Percentiles rank a stretch among this genome's conserved stretches.
Conservation (phyloP, 768 basidiomycete species). For the Auriscalpium microsporum region DNA sequence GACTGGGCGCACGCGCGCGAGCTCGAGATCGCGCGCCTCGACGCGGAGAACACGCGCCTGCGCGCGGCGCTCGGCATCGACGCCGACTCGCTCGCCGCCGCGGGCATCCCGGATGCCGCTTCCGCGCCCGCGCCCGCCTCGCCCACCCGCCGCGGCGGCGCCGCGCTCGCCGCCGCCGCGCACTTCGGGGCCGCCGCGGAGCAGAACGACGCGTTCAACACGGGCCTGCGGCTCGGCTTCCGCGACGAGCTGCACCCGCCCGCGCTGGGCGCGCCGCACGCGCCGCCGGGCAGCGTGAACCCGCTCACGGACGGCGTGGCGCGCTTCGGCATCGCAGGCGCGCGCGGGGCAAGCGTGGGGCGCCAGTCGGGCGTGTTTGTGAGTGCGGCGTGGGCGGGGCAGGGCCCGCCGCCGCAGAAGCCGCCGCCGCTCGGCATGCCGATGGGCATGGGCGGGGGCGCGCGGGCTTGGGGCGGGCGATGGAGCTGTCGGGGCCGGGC, state of each 20-base stretch:
- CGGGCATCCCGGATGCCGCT: conserved; percentile 40
- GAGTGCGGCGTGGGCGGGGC: conserved; percentile 14
- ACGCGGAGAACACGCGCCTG: conserved; percentile 75
- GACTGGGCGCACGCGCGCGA: conserved; percentile 92
- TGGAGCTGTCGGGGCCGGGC: conserved; percentile 11
- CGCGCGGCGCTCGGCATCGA: conserved; percentile 73
- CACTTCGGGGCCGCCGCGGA: neutral
- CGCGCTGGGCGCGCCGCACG: neutral
- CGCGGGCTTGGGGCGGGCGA: conserved; percentile 1
- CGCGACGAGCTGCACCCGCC: too few relatives aligned
- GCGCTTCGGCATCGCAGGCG: too few relatives aligned
- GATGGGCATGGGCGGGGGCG: conserved; percentile 4
- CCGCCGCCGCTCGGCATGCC: conserved; percentile 14
- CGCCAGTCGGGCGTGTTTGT: conserved; percentile 7
- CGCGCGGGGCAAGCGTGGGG: too few relatives aligned
- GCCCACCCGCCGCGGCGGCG: conserved; percentile 13
- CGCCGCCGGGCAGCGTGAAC: too few relatives aligned
- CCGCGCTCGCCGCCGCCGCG: conserved; percentile 7
- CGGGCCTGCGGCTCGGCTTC: too few relatives aligned
- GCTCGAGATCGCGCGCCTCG: conserved; percentile 72
- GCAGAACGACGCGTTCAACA: too few relatives aligned
- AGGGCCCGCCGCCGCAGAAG: conserved; percentile 26
- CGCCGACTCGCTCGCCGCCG: conserved; percentile 36
- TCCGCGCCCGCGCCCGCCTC: conserved; percentile 29
- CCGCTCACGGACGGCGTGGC: too few relatives aligned